phyloP scores from a whole-genome alignment of 495 filamentous ascomycete genomes.

The Daldinia childiae region DNA sequence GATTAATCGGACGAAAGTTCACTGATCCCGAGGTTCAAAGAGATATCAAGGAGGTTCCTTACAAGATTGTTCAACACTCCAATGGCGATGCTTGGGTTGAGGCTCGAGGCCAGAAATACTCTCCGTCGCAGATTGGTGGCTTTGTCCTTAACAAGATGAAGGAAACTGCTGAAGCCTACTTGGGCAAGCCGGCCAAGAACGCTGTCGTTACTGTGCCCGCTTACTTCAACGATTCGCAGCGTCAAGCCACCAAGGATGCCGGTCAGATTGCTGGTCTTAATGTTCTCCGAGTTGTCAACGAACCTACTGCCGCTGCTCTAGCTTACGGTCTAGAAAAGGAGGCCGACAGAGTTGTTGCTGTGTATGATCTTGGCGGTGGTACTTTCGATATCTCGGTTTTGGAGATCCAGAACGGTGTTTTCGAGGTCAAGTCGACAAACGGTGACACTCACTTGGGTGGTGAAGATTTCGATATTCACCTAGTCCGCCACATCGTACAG shows the following conservation, averaged over 20 bases:
- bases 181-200: conserved; percentile 89
- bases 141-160: conserved; percentile 99
- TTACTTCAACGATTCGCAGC: conserved; percentile 98
- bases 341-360: conserved; percentile 86
- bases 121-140: conserved; percentile 96
- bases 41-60: conserved; percentile 97
- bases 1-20: conserved; percentile 98
- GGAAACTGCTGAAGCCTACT: conserved; percentile 93
- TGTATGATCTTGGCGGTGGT: conserved; percentile 98
- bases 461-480: conserved; percentile 96
- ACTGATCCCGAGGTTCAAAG: conserved; percentile 95
- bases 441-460: conserved; percentile 98
- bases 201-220: conserved; percentile 96
- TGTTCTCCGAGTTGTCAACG: conserved; percentile 96
- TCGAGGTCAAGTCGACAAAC: conserved; percentile 99
- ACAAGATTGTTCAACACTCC: conserved; percentile 98
- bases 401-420: conserved; percentile 97
- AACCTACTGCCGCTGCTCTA: conserved; percentile 93
- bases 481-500: conserved; percentile 93
- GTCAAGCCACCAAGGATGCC: conserved; percentile 97
- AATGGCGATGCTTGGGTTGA: conserved; percentile 99
- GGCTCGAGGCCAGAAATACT: conserved; percentile 96
- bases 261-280: conserved; percentile 96
- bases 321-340: conserved; percentile 97
- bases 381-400: conserved; percentile 98